phyloP scores from a whole-genome alignment of 2,329 filamentous ascomycete species.

The Ascosphaera pollenicola region DNA sequence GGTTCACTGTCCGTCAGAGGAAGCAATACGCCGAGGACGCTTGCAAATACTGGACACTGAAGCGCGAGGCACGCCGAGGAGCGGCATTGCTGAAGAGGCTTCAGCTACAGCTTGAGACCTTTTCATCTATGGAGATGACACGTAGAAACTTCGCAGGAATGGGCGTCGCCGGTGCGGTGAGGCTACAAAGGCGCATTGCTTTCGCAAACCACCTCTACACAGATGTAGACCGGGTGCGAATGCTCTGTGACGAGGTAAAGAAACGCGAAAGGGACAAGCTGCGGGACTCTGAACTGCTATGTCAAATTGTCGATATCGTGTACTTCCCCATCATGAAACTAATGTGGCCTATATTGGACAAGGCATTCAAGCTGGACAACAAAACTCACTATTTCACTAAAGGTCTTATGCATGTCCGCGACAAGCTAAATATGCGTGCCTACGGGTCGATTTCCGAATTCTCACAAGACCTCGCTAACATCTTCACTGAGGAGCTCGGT shows the following conservation, averaged over 20 bases:
- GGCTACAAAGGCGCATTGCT: slow-evolving; percentile 62
- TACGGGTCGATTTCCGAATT: slow-evolving; percentile 41
- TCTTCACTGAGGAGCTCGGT: slow-evolving; percentile 32
- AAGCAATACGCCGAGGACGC: slow-evolving; percentile 86
- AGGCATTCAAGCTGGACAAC: slow-evolving; percentile 28
- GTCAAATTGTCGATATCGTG: slow-evolving; percentile 61
- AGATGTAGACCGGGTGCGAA: slow-evolving; percentile 57
- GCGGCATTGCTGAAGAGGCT: slow-evolving; percentile 81
- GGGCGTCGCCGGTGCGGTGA: slow-evolving; percentile 60
- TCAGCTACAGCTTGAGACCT: slow-evolving; percentile 86
- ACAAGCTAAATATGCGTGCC: slow-evolving; percentile 28
- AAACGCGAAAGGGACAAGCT: slow-evolving; percentile 59
- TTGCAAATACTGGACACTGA: slow-evolving; percentile 95
- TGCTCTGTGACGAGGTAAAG: slow-evolving; percentile 47
- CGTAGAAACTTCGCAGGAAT: slow-evolving; percentile 88
- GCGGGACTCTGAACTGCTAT: slow-evolving; percentile 52
- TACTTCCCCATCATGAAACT: slow-evolving; percentile 76
- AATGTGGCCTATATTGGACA: slow-evolving; percentile 56
- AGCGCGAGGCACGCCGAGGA: slow-evolving; percentile 76
- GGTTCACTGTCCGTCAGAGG: slow-evolving; percentile 65
- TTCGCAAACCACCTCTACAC: slow-evolving; percentile 45
- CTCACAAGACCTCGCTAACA: slow-evolving; percentile 32
- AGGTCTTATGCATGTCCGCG: slow-evolving; percentile 28
- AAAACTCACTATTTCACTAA: slow-evolving; percentile 19
- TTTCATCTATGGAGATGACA: slow-evolving; percentile 93